These are phyloP conservation scores for Dictyostelium intermedium DNA, from an alignment of 78 protist species.

Conservation along the genomic window DNA sequence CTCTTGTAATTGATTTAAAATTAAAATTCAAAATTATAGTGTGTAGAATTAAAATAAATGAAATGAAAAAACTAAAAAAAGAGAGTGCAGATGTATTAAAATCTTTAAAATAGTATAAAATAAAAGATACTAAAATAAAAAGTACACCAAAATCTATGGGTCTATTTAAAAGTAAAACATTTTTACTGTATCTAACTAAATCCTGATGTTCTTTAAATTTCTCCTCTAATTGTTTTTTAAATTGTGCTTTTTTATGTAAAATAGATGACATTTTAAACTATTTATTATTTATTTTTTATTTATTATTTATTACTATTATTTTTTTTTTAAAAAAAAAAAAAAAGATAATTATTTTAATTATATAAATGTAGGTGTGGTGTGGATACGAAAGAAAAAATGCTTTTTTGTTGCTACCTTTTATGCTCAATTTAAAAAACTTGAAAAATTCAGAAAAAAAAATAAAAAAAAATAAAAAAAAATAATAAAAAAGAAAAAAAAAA, in stretches of 20 bases:
- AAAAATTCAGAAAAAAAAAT: too few relatives aligned
- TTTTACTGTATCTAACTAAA: constrained; percentile 27
- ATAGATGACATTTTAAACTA: constrained; percentile 32
- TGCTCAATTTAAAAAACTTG: too few relatives aligned
- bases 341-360: too few relatives aligned
- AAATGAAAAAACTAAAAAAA: not conserved
- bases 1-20: constrained; percentile 12
- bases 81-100: constrained; percentile 4
- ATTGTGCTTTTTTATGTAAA: constrained; percentile 20
- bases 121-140: not conserved
- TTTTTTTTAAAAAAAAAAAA: not conserved
- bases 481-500: too few relatives aligned
- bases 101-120: not conserved
- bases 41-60: constrained; percentile 1
- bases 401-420: too few relatives aligned
- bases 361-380: too few relatives aligned
- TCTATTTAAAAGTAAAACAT: constrained; percentile 36
- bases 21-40: not conserved
- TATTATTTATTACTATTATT: not conserved
- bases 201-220: constrained; percentile 44
- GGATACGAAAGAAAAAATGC: too few relatives aligned
- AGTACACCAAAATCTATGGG: constrained; percentile 58
- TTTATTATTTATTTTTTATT: not conserved
- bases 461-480: too few relatives aligned
- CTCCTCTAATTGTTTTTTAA: constrained; percentile 63